Percentiles rank a stretch among this genome's conserved stretches.
Conservation (phyloP, 2,329 filamentous ascomycete genomes). For the Pseudogymnoascus sp. region DNA sequence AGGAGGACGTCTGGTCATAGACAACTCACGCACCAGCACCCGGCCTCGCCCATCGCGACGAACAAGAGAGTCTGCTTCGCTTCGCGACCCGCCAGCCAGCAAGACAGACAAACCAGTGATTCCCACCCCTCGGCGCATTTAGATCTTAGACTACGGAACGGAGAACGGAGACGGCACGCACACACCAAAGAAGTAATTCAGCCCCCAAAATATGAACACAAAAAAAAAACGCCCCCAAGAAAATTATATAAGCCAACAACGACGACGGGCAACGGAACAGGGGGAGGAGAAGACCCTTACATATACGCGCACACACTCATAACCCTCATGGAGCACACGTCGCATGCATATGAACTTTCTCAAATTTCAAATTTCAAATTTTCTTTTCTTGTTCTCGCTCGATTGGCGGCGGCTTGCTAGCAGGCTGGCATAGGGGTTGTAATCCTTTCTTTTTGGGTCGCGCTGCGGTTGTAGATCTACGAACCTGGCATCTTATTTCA, state of each 20-base stretch:
- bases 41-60: not conserved
- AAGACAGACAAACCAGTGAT: not conserved
- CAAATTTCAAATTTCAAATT: not conserved
- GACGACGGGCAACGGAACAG: not conserved
- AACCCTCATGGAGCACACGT: not conserved
- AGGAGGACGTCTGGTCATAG: conserved; percentile 69
- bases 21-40: not conserved
- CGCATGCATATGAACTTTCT: not conserved
- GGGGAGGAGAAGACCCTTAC: too few species aligned
- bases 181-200: not conserved
- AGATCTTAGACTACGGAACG: not conserved
- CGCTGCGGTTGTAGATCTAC: not conserved
- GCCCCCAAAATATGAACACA: too few species aligned
- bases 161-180: not conserved
- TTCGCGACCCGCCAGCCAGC: not conserved
- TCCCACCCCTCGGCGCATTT: not conserved
- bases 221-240: not conserved
- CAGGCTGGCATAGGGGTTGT: not conserved
- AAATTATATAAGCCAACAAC: not conserved
- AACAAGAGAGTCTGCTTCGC: not conserved
- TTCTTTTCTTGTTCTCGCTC: not conserved
- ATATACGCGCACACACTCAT: not conserved
- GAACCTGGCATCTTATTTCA: not conserved
- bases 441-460: not conserved
- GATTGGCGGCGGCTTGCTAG: not conserved